Base-by-base conservation (phyloP, 1,139 yeast species). In the Lodderomyces parapsilosis region DNA sequence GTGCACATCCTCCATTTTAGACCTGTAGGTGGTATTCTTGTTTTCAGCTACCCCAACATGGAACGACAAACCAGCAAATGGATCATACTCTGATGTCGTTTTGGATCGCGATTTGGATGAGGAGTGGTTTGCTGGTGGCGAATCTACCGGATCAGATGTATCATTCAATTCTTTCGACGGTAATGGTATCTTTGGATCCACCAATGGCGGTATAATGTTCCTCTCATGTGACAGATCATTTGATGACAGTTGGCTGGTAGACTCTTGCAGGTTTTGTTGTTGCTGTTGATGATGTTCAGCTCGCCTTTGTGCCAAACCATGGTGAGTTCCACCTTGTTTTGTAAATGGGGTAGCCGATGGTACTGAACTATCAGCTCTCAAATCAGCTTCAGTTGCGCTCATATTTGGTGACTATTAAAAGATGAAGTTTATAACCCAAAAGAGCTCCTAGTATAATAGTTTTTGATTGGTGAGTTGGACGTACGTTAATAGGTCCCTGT, bases 1-100 rank as follows among this genome's bases (percentile, higher is more conserved):
- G 61, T 93, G 98, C 9, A 94, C 95, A 62, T 93, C 99, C 60
- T 93, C 99, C 99, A 93, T 93, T 37, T 90, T 82, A 46, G 86
- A 79, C 47, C 99, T 74, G 60, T 83, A 91, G 49, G 86, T 80
- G 20, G 80, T 65, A 63, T 93, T 93, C 53, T 83, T 83, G 62
- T 89, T 93, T 56, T 90, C 97, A 10, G 96, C 83, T 13, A 91
- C 96, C 1, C 97, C 97, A 4, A 89, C 96, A 43, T 71, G 72
- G 58, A 84, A 85, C 8, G 87, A 80, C 31, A 81, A 68, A 30
- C 82, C 80, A 49, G 70, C 60, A 48, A 73, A 73, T 6, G 77
- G 77, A 49, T 73, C 67, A 39, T 49, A 46, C 11, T 37, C 40
- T 25, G 48, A 20, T 1, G 30, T n/a, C 10, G 15, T 30, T 17